Base-by-base conservation (phyloP, 805 yeast genomes). In the Ogataea paradorogensis region DNA sequence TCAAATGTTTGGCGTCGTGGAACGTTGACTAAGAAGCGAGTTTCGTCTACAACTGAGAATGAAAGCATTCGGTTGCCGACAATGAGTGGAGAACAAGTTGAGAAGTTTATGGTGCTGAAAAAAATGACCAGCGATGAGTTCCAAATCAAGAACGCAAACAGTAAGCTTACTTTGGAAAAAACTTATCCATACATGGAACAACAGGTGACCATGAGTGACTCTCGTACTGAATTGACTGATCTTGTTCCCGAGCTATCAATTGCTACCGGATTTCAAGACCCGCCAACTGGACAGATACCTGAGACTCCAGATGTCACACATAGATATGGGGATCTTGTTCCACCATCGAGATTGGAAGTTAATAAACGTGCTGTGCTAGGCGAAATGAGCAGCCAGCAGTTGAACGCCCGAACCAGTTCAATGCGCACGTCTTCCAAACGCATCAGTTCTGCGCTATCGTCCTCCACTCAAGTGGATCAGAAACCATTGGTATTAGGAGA, bases 41-140 rank as follows among this genome's bases (percentile, higher is more conserved):
- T 48, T 14, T 15, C 38, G 1, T 35, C 54, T 9, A 39, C 30
- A 18, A 22, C 15, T 8, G 46, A 46, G 9, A 47, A 45, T 31
- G 50, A 47, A 13, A 31, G 29, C 16, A 40, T 43, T 26, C 26
- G 38, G 25, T 39, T 55, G 9, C 55, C 53, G 8, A 46, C 44
- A n/a, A 33, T 57, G 24, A 47, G 58, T 3, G 52, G 39, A 9
- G 54, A 50, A 32, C 56, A 59, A 22, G 50, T 61, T 42, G 61
- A 61, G 40, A 42, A 51, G 27, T 57, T 50, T 37, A 53, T 61
- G 52, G 50, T 51, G 14, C 55, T 57, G 26, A 60, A 61, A 34
- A 50, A 59, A 42, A 50, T 61, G 47, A 50, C 57, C 15, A 58
- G 59, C 35, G 63, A 58, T 44, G 64, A 57, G 28, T 56, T 55